Conservation (phyloP, 306 rosid genomes). For the Cucurbita pepo region DNA sequence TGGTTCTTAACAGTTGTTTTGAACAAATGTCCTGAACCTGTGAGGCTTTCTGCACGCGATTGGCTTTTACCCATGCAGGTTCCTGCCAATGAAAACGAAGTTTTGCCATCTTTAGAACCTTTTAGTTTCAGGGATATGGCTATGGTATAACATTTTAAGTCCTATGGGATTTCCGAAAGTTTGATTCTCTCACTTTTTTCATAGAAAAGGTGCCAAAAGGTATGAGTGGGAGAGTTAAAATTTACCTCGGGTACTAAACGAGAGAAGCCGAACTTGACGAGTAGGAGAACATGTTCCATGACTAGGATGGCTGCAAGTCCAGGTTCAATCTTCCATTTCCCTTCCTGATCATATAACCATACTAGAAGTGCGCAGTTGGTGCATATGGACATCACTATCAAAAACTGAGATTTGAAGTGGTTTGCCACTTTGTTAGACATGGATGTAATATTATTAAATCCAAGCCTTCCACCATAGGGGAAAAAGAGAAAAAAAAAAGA, state of each 20-base stretch:
- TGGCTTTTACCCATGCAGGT: constrained; percentile 94
- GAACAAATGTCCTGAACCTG: constrained; percentile 65
- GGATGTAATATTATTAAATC: neutral
- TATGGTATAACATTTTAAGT: neutral
- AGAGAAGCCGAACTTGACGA: constrained; percentile 80
- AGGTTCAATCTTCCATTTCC: constrained; percentile 93
- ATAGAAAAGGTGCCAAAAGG: neutral
- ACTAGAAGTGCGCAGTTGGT: constrained; percentile 87
- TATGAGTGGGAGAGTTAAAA: neutral
- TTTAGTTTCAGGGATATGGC: neutral
- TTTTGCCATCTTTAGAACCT: neutral
- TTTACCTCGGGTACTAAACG: constrained; percentile 80
- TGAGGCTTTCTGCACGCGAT: constrained; percentile 48
- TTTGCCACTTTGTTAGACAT: constrained; percentile 4
- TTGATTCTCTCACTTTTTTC: neutral
- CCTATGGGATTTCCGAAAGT: neutral
- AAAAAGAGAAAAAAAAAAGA: neutral
- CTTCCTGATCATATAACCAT: constrained; percentile 83
- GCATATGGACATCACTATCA: constrained; percentile 72
- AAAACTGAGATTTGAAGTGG: constrained; percentile 40
- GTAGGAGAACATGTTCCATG: constrained; percentile 76
- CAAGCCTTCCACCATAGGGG: neutral
- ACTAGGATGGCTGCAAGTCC: constrained; percentile 85
- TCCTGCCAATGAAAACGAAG: constrained; percentile 34
- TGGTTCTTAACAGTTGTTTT: constrained; percentile 57